Evolutionary conservation across 192 early-diverging fungal species (phyloP), one percentile per base, ranked within the genome.

Genomic region (Umbelopsis sp.): DNA sequence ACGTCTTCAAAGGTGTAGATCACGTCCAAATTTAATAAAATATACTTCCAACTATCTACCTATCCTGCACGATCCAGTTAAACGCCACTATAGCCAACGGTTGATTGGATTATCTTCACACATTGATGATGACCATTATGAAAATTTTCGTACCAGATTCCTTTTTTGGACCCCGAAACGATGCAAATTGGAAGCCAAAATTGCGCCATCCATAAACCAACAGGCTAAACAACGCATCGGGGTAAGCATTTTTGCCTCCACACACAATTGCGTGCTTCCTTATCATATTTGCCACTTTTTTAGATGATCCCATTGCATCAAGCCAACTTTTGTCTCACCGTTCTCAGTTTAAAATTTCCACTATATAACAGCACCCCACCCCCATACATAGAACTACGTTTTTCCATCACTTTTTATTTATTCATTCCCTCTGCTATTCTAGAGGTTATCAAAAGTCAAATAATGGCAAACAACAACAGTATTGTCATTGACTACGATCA

Each of bases 401-500:
- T 16, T 20, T 34, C 31, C 14, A 7, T 62, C 31, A 29, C 26
- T 31, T 62, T 26, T 29, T 32, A 20, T 29, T 20, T 25, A 20
- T 22, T 14, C 26, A 4, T 62, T 29, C 56, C 26, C 26, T 62
- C 56, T 1, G 16, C 26, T 34, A 29, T 1, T 26, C 31, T 34
- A 16, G 17, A 54, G 56, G 17, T 17, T 17, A 49, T 7, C n/a
- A 49, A 49, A 12, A 20, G 47, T 49, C 47, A 49, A 34, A 62
- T 29, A 62, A 62, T 62, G 56, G 56, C 56, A 32, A 32, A 29
- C 17, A 62, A 62, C 14, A 62, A 62, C 16, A 62, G 56, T 7
- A 62, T 78, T 56, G 25, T 78, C 29, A 69, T 80, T 62, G 79
- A 81, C 36, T 75, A 81, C 21, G 69, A 76, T n/a, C 10, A 67